A percentile compares a stretch with the other conserved stretches of the same genome.
Evolutionary conservation across 2,329 filamentous ascomycete genomes (phyloP).

Genomic region (Alternaria infectoria): DNA sequence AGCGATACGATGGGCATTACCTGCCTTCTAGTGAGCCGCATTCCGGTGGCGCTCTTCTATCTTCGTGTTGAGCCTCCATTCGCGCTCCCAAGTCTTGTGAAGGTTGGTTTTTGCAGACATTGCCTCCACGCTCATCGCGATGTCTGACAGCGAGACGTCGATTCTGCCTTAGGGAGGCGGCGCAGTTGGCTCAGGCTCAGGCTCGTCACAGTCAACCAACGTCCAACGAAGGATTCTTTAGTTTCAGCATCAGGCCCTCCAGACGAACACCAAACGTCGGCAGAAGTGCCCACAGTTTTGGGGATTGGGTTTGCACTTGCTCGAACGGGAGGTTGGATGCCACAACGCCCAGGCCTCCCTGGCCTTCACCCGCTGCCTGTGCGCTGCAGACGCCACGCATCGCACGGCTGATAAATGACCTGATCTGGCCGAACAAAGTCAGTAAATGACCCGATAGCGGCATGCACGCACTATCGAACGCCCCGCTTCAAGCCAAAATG

Average conservation of each 20-base stretch:
- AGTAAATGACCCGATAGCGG: conserved; percentile 37
- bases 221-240: conserved; percentile 3
- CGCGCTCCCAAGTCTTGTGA: conserved; percentile 19
- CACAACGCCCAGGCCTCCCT: conserved; percentile 14
- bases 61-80: conserved; percentile 40
- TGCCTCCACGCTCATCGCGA: conserved; percentile 22
- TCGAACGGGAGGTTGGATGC: conserved; percentile 23
- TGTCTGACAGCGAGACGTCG: conserved; percentile 8
- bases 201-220: not conserved
- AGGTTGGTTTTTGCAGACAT: conserved; percentile 22
- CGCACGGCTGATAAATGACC: conserved; percentile 34
- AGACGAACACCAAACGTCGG: conserved; percentile 17
- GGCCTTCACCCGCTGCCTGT: conserved; percentile 27
- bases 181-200: not conserved
- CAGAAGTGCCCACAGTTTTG: conserved; percentile 5
- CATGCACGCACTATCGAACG: conserved; percentile 34
- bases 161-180: conserved; percentile 23
- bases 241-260: conserved; percentile 15
- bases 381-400: conserved; percentile 31
- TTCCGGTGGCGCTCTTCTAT: conserved; percentile 22
- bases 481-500: conserved; percentile 40
- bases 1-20: conserved; percentile 27
- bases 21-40: conserved; percentile 38
- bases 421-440: conserved; percentile 25
- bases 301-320: conserved; percentile 18